Evolutionary conservation across 768 basidiomycete species (phyloP).

Genomic region (Leucogyrophana mollusca): DNA sequence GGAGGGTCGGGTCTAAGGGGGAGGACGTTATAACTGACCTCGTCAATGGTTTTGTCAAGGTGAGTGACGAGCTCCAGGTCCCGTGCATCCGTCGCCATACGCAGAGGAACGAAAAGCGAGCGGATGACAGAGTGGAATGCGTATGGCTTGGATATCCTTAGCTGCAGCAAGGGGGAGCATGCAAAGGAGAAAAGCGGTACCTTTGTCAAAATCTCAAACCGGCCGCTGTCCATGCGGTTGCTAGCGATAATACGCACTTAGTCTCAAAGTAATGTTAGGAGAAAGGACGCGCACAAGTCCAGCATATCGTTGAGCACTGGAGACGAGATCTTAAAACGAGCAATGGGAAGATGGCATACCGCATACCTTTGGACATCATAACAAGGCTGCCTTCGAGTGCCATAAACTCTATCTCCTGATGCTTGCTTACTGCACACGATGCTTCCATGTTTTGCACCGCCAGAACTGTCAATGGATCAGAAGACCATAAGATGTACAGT

Average conservation of each 20-base stretch:
- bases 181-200: conserved; percentile 14
- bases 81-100: conserved; percentile 65
- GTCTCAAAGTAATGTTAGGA: background rate
- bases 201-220: conserved; percentile 76
- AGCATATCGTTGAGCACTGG: conserved; percentile 76
- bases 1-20: background rate
- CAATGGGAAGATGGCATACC: no score
- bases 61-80: conserved; percentile 65
- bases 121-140: conserved; percentile 77
- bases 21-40: conserved; percentile 31
- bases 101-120: conserved; percentile 68
- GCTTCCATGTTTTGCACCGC: conserved; percentile 94
- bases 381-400: conserved; percentile 79
- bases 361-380: conserved; percentile 83
- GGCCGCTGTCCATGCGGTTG: conserved; percentile 85
- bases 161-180: conserved; percentile 1
- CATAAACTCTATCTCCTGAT: conserved; percentile 85
- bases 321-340: conserved; percentile 8
- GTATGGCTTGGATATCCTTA: conserved; percentile 65
- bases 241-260: conserved; percentile 42
- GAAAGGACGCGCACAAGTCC: conserved; percentile 52
- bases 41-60: conserved; percentile 67
- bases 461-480: conserved; percentile 41
- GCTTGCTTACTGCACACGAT: conserved; percentile 64
- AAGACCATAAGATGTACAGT: conserved; percentile 1